Evolutionary conservation across 78 protist genomes (phyloP).

Genomic region (Salpingoeca rosetta): DNA sequence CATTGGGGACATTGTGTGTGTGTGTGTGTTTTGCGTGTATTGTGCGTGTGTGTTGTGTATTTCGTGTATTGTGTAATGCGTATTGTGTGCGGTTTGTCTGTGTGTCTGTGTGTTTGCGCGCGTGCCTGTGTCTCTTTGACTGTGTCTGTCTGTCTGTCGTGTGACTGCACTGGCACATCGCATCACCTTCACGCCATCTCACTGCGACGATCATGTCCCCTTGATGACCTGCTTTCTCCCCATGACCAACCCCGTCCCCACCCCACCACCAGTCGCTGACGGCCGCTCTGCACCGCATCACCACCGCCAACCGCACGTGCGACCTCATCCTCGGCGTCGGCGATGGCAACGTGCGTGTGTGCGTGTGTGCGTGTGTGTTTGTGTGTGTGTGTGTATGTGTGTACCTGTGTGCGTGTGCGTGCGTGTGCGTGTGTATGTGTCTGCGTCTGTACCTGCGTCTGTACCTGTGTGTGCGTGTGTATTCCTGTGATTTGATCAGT

Average conservation of each 20-base stretch:
- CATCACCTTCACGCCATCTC: no score
- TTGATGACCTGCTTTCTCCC: no score
- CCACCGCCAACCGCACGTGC: slow-evolving; percentile 27
- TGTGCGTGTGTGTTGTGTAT: no score
- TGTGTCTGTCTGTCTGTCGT: background rate
- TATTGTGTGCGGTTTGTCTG: background rate
- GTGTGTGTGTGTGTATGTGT: background rate
- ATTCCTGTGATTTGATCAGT: background rate
- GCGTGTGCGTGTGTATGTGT: background rate
- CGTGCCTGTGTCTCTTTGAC: background rate
- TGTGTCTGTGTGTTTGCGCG: background rate
- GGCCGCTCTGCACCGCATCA: slow-evolving; percentile 7
- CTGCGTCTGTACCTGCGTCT: background rate
- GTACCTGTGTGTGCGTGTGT: background rate
- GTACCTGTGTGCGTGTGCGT: background rate
- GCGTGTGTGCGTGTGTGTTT: no score
- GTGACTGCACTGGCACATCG: no score
- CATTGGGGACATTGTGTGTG: no score
- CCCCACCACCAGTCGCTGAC: background rate
- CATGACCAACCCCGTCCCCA: no score
- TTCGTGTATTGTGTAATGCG: no score
- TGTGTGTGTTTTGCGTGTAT: no score
- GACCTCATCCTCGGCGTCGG: slow-evolving; percentile 32
- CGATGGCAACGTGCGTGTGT: slow-evolving; percentile 17
- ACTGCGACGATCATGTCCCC: no score